Conservation (phyloP, 2,329 filamentous ascomycete genomes). For the Fusarium gaditjirri region DNA sequence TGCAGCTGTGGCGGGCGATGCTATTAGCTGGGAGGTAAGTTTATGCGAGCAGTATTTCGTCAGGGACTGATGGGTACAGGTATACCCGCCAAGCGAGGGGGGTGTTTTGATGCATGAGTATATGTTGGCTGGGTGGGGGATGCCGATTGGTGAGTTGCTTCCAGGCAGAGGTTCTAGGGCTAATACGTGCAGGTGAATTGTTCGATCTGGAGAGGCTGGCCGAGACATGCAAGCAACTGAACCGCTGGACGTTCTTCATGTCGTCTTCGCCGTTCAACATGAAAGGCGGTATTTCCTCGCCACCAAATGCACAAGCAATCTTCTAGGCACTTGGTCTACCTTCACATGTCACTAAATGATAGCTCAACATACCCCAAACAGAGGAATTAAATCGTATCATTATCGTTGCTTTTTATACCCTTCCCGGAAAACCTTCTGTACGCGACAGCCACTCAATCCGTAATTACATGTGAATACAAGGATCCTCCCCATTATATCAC, state of each 20-base stretch:
- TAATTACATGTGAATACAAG: not conserved
- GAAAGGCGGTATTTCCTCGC: constrained; percentile 21
- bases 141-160: constrained; percentile 45
- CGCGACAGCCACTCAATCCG: not conserved
- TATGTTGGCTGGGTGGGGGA: constrained; percentile 60
- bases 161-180: not conserved
- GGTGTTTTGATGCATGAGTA: constrained; percentile 54
- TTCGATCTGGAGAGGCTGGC: constrained; percentile 50
- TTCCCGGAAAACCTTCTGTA: not conserved
- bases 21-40: constrained; percentile 63
- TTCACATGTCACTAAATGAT: not conserved
- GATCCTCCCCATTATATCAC: not conserved
- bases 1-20: constrained; percentile 67
- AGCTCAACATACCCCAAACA: not conserved
- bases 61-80: constrained; percentile 15
- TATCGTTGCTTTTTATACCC: not conserved
- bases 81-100: constrained; percentile 32
- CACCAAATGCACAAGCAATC: constrained; percentile 28
- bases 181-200: constrained; percentile 46
- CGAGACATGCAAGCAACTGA: constrained; percentile 63
- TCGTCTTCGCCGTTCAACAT: constrained; percentile 58
- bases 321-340: not conserved
- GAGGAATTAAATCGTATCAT: not conserved
- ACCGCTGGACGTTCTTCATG: constrained; percentile 61
- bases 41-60: accelerated